Percentiles rank a stretch among this genome's conserved stretches.
Evolutionary conservation across 78 protist genomes (phyloP).

Genomic region (Neovahlkampfia damariscottae): DNA sequence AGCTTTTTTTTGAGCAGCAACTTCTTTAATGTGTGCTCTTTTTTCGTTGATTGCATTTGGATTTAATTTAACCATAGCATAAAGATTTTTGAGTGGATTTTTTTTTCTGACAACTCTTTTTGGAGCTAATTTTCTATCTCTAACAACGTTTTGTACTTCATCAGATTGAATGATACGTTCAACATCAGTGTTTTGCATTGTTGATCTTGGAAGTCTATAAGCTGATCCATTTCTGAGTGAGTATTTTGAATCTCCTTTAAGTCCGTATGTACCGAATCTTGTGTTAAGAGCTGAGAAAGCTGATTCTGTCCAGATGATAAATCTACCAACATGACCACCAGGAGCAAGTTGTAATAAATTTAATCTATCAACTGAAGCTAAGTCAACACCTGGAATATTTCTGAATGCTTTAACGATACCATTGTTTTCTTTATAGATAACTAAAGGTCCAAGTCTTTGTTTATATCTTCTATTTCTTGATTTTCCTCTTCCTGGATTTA

Average conservation of each 20-base stretch:
- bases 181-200: slow-evolving; percentile 86
- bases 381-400: slow-evolving; percentile 98
- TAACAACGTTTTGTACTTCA: slow-evolving; percentile 75
- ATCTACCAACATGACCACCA: slow-evolving; percentile 99
- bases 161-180: slow-evolving; percentile 88
- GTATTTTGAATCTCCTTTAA: slow-evolving; percentile 45
- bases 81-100: slow-evolving; percentile 82
- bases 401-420: slow-evolving; percentile 82
- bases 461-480: slow-evolving; percentile 91
- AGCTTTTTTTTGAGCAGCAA: too few relatives aligned
- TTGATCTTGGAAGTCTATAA: slow-evolving; percentile 73
- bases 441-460: slow-evolving; percentile 92
- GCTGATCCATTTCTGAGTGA: slow-evolving; percentile 25
- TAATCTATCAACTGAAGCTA: slow-evolving; percentile 69
- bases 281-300: slow-evolving; percentile 89
- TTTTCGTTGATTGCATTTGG: slow-evolving; percentile 59
- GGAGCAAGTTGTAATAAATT: slow-evolving; percentile 99
- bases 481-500: slow-evolving; percentile 97
- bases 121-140: slow-evolving; percentile 18
- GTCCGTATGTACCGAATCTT: slow-evolving; percentile 63
- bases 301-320: slow-evolving; percentile 96
- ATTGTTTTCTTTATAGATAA: slow-evolving; percentile 72
- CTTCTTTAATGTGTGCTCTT: too few relatives aligned
- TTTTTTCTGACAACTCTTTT: slow-evolving; percentile 14
- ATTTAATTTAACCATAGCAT: slow-evolving; percentile 65